Conservation (phyloP, 2,329 filamentous ascomycete genomes). For the Cytospora paraplurivora region DNA sequence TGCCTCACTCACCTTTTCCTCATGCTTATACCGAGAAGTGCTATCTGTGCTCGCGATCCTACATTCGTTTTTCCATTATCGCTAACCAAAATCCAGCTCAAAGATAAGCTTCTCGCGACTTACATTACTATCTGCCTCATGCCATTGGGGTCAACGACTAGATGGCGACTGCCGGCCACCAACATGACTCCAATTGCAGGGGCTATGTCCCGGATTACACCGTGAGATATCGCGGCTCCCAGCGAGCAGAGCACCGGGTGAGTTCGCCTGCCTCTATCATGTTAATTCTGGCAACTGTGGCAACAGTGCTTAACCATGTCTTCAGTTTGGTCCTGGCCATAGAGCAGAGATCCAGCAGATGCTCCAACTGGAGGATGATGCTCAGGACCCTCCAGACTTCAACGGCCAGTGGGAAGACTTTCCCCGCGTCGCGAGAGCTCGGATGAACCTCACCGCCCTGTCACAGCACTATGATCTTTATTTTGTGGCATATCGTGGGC, state of each 20-base stretch:
- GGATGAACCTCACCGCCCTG: constrained; percentile 60
- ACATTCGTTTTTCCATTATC: not conserved
- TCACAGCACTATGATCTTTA: constrained; percentile 65
- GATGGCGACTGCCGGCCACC: constrained; percentile 8
- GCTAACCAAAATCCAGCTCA: not conserved
- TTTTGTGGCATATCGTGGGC: constrained; percentile 59
- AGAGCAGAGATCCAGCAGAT: constrained; percentile 12
- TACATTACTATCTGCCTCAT: not conserved
- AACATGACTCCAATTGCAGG: constrained; percentile 3
- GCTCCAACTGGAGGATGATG: constrained; percentile 10
- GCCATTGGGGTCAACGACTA: not conserved
- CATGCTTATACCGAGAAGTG: too few species aligned
- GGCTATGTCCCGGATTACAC: constrained; percentile 15
- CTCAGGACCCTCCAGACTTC: constrained; percentile 17
- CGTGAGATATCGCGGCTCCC: constrained; percentile 15
- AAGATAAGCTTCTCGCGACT: not conserved
- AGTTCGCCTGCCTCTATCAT: not conserved
- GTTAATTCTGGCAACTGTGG: not conserved
- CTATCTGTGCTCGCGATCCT: too few species aligned
- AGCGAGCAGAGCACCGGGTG: constrained; percentile 16
- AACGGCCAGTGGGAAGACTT: constrained; percentile 30
- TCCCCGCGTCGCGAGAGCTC: constrained; percentile 36
- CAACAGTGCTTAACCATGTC: not conserved
- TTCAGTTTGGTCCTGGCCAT: not conserved
- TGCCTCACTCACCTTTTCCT: too few species aligned